These are phyloP conservation scores for Cladosporium sp. DNA, from an alignment of 2,329 filamentous ascomycete genomes.

Conservation along the genomic window DNA sequence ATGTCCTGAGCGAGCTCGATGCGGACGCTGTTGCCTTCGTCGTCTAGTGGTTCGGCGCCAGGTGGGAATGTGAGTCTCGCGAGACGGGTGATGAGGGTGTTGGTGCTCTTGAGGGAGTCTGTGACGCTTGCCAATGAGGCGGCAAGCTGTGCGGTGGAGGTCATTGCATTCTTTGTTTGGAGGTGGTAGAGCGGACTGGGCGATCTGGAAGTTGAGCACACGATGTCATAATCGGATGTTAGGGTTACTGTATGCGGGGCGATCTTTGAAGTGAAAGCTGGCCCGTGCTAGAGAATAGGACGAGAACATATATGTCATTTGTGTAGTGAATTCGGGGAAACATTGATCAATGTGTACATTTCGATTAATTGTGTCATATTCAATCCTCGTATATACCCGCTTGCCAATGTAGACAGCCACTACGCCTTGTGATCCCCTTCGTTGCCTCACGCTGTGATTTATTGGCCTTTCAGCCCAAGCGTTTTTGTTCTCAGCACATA, in stretches of 20 bases:
- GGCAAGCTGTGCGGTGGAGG: slow-evolving; percentile 27
- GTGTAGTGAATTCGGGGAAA: not conserved
- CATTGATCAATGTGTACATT: not conserved
- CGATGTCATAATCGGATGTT: slow-evolving; percentile 7
- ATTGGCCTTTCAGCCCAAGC: not conserved
- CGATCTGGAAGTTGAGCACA: slow-evolving; percentile 5
- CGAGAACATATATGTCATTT: not conserved
- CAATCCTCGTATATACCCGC: not conserved
- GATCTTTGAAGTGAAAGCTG: slow-evolving; percentile 11
- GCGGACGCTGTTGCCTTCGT: slow-evolving; percentile 56
- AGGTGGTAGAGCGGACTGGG: slow-evolving; percentile 6
- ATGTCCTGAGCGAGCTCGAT: slow-evolving; percentile 80
- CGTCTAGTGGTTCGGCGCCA: slow-evolving; percentile 60
- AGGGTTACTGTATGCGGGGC: slow-evolving; percentile 13
- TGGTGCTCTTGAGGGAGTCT: slow-evolving; percentile 54
- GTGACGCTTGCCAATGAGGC: slow-evolving; percentile 44
- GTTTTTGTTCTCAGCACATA: not conserved
- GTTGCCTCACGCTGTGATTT: not conserved
- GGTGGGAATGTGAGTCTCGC: slow-evolving; percentile 61
- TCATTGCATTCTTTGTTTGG: slow-evolving; percentile 23
- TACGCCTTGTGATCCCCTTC: not conserved
- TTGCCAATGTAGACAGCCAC: not conserved
- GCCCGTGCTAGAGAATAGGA: not conserved
- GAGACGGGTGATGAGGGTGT: slow-evolving; percentile 58
- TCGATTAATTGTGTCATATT: not conserved